Evolutionary conservation across 169 alveolate genomes (phyloP), one percentile per base, ranked within the genome.

Genomic region (Cryptosporidium canis): DNA sequence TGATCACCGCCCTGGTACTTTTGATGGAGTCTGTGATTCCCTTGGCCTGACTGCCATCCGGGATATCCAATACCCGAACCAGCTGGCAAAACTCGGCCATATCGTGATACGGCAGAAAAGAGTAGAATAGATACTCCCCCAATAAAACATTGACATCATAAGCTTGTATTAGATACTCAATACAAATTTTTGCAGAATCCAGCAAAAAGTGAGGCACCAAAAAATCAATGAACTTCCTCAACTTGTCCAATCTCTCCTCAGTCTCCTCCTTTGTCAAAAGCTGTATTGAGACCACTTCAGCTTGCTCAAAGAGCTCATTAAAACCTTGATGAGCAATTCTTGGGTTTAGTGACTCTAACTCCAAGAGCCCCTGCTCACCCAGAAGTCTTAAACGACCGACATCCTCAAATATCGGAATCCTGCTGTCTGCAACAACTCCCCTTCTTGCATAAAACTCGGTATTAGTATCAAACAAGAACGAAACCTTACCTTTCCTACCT

Each of bases 81-180:
- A 77, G 31, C 35, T 29, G 47, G 7, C 51, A 27, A 77, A 77
- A 77, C 37, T 58, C 70, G 3, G 64, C 66, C 70, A 61, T 77
- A 43, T 77, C 87, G 27, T 77, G 87, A 31, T 77, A 77, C 8
- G 87, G 87, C 5, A 77, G 65, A 43, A 77, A 77, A 37, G 87
- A 77, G 48, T 41, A 77, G 61, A 77, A 77, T 11, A 77, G 51
- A 58, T 77, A 77, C 24, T 77, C 87, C 6, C 87, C 65, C 61
- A 77, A 48, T 41, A 58, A 77, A n/a, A 77, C 48, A 43, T 77
- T 65, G 44, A 77, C 58, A 43, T 77, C 87, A 39, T 77, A 77
- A 31, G 71, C 72, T 33, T 77, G 87, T 12, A 77, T 77, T 45
- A 77, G 39, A 61, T 77, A 77, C 45, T 77, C 87, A n/a, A 77